Base-by-base conservation (phyloP, 352 stramenopile genomes). In the Globisporangium lucens region DNA sequence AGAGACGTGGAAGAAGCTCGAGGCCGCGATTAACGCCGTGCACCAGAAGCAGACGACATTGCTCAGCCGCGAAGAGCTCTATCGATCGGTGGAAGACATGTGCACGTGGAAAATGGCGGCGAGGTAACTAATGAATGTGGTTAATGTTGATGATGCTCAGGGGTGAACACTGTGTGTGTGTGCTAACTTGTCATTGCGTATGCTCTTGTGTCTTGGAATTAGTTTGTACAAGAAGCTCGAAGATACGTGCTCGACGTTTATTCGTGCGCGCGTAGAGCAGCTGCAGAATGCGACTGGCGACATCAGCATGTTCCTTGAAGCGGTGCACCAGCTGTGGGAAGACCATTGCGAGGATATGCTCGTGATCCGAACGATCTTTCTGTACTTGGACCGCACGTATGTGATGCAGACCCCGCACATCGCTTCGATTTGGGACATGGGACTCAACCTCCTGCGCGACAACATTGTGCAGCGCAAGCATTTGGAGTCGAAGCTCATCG, bases 101-200 rank as follows among this genome's bases (percentile, higher is more conserved):
- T 98, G 93, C 82, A 95, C 94, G 55, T 96, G 96, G 84, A 98
- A 97, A 72, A 96, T 97, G 81, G 89, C 89, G 3, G 73, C 80
- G 4, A 85, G 81, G 73, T 86, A 62, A 24, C 58, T 13, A 53
- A 27, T 4, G 55, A 22, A 8, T 43, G 22, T 33, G 56, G 1
- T 64, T 29, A 17, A 8, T 60, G 43, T 20, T 20, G 20, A 7
- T 22, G 22, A 2, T 46, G 29, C 8, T 41, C 12, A 30, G 22
- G 13, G 35, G 13, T 3, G 27, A 43, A 43, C 36, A 5, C 36
- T 43, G 36, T 13, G 30, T 33, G 30, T 33, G 29, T 33, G 24
- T 59, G 27, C 53, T 59, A 17, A 59, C 35, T 36, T 59, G 24
- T 13, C 33, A 24, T 36, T 52, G 12, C 41, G 38, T 52, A 8